Base-by-base conservation (phyloP, 2,329 filamentous ascomycete genomes). In the Cercospora sp. region DNA sequence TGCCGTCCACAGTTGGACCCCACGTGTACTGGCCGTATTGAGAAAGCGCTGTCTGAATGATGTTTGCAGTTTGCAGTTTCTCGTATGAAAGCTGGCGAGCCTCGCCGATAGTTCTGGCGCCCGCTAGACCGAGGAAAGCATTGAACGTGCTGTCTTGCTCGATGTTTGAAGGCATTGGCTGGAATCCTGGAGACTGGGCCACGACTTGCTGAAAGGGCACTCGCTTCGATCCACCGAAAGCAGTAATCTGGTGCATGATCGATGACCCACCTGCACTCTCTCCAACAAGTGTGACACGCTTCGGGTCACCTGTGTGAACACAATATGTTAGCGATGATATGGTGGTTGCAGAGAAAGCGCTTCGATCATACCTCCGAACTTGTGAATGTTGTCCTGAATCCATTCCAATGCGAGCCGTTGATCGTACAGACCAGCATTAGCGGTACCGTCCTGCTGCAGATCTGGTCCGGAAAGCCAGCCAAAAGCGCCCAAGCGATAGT, bases 331-430 rank as follows among this genome's bases (percentile, higher is more conserved):
- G 23, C 13, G 13, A 58, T 16, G 72, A 66, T 5, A 63, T 69
- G 16, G 16, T 13, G 18, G 28, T 0, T 18, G 9, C 9, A 55
- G 18, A 48, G n/a, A 20, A 20, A 48, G 13, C 3, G 42, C 3
- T 0, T 71, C 68, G 9, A 71, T 71, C 72, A 87, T 82, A 13
- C 86, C 86, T 9, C 87, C 86, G 70, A 88, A 89, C 51, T 73
- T 72, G 16, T 10, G 81, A 75, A 71, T 83, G 77, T 76, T 60
- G 2, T 48, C 18, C 3, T 78, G 78, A 0, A 88, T 81, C 87
- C 87, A 89, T 71, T 87, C 79, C 7, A 89, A 77, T 26, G 85
- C 85, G 18, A 87, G 78, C 12, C 84, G 80, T 73, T 88, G 86
- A 67, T 88, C 86, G 63, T 82, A 78, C 0, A 87, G 76, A 2